A percentile compares a stretch with the other conserved stretches of the same genome.
phyloP scores from a whole-genome alignment of 306 rosid species.

The Urtica urens region DNA sequence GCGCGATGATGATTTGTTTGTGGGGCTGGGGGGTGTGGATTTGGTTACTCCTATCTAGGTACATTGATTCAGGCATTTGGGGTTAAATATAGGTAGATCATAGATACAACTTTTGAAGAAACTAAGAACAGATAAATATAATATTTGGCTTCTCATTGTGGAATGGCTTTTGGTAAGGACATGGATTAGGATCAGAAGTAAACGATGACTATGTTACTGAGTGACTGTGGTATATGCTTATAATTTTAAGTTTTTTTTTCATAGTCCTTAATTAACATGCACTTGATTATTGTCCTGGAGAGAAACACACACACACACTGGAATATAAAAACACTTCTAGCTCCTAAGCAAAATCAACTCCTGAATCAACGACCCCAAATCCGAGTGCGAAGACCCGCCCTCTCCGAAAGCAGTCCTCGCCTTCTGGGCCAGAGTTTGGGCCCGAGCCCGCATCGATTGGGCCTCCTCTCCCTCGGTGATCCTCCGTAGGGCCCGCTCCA shows the following conservation, averaged over 20 bases:
- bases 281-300: neutral
- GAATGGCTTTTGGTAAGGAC: no score
- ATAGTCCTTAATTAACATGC: neutral
- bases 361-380: slow-evolving; percentile 21
- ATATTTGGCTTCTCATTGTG: no score
- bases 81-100: no score
- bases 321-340: no score
- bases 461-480: slow-evolving; percentile 34
- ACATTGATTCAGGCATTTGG: no score
- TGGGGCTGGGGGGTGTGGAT: slow-evolving; percentile 20
- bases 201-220: no score
- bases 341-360: slow-evolving; percentile 6
- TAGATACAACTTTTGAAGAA: no score
- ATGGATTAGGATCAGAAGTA: no score
- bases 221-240: no score
- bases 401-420: slow-evolving; percentile 16
- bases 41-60: no score
- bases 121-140: no score
- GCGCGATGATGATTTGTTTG: slow-evolving; percentile 34
- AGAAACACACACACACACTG: neutral
- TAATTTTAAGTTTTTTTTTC: no score
- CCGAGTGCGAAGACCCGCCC: slow-evolving; percentile 25
- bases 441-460: slow-evolving; percentile 24
- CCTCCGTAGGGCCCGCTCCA: slow-evolving; percentile 14
- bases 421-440: slow-evolving; percentile 7